Conservation (phyloP, 2,329 filamentous ascomycete species). For the Clarireedia homoeocarpa region DNA sequence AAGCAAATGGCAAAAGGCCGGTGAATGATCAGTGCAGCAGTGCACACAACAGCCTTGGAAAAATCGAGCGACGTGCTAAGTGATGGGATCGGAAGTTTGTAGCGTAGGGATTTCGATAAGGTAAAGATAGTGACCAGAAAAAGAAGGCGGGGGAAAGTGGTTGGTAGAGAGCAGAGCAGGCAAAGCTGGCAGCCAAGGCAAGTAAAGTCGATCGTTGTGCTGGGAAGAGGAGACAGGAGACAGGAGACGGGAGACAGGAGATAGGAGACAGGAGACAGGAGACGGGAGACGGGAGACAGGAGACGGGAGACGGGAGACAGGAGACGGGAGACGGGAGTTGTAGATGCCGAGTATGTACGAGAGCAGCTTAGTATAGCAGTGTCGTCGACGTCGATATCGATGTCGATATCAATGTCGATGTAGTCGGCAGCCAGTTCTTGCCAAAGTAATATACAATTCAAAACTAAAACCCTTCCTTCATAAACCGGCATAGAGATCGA, state of each 20-base stretch:
- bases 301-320: no score
- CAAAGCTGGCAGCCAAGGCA: not conserved
- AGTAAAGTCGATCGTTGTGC: not conserved
- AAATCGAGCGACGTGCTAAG: not conserved
- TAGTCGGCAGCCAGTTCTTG: no score
- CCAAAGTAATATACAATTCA: no score
- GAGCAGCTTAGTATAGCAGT: not conserved
- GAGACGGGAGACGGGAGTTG: no score
- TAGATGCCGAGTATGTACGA: no score
- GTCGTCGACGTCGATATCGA: no score
- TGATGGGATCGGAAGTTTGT: not conserved
- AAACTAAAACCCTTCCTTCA: no score
- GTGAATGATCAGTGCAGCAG: not conserved
- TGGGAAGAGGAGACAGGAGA: not conserved
- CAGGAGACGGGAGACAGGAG: no score
- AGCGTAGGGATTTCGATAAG: not conserved
- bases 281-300: no score
- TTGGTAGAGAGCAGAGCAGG: not conserved
- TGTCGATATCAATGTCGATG: no score
- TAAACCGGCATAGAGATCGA: no score
- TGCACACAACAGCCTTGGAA: not conserved
- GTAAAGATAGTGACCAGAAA: not conserved
- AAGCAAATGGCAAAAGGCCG: not conserved
- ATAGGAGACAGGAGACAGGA: no score
- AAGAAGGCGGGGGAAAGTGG: not conserved